A percentile compares a stretch with the other conserved stretches of the same genome.
phyloP scores from a whole-genome alignment of 208 protist genomes.

The Entamoeba invadens region DNA sequence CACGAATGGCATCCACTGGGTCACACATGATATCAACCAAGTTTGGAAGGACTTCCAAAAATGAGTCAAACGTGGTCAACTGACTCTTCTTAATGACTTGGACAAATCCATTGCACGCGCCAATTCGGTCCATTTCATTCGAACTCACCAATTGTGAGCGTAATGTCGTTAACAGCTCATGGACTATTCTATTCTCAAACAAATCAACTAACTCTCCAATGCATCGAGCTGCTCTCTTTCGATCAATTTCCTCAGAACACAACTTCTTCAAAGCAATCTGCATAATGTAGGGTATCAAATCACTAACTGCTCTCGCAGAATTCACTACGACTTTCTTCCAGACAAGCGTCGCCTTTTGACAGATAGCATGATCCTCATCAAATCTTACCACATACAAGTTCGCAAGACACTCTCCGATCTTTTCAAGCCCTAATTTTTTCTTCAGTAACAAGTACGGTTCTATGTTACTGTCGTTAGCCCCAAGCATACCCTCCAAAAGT shows the following conservation, averaged over 20 bases:
- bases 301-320: not conserved
- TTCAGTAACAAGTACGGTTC: not conserved
- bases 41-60: not conserved
- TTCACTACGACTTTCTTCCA: not conserved
- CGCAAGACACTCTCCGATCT: not conserved
- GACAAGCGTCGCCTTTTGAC: not conserved
- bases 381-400: not conserved
- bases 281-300: not conserved
- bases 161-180: not conserved
- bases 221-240: not conserved
- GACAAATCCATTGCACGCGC: not conserved
- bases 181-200: not conserved
- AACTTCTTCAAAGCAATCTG: not conserved
- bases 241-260: not conserved
- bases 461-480: not conserved
- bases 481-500: not conserved
- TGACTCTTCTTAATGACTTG: not conserved
- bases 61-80: not conserved
- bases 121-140: not conserved
- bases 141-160: not conserved
- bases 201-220: not conserved
- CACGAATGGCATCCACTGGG: not conserved
- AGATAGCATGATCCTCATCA: not conserved
- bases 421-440: not conserved
- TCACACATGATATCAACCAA: not conserved